Percentiles rank a stretch among this genome's conserved stretches.
Evolutionary conservation across 352 stramenopile genomes (phyloP).

Genomic region (Blastocystis sp.): DNA sequence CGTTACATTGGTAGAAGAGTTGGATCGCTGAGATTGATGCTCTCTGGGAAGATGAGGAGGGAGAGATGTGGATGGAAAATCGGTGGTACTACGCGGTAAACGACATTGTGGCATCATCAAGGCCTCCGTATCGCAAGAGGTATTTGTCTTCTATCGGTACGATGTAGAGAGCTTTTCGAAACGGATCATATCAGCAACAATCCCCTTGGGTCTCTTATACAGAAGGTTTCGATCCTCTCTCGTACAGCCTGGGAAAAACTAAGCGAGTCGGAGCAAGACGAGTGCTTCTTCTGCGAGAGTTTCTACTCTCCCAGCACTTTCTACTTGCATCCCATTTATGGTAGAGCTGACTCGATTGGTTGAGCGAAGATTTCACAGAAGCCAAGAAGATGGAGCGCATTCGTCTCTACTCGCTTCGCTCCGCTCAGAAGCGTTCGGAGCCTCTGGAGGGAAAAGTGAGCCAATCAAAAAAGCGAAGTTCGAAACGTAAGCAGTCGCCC

Average conservation of each 20-base stretch:
- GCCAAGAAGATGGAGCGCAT: constrained; percentile 29
- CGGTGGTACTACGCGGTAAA: constrained; percentile 30
- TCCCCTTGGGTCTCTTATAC: background rate
- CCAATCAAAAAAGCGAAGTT: background rate
- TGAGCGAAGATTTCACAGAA: background rate
- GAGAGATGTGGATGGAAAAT: constrained; percentile 31
- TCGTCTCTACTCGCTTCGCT: background rate
- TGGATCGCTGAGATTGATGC: constrained; percentile 42
- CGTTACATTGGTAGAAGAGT: background rate
- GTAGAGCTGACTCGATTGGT: background rate
- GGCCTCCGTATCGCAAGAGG: constrained; percentile 43
- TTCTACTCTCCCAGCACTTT: constrained; percentile 18
- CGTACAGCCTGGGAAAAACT: background rate
- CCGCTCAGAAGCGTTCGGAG: background rate
- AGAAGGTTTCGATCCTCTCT: background rate
- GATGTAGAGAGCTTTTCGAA: constrained; percentile 21
- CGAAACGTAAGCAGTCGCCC: background rate
- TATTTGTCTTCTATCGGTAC: background rate
- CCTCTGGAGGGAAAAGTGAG: background rate
- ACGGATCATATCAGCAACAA: constrained; percentile 49
- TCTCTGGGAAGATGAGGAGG: constrained; percentile 37
- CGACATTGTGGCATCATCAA: background rate
- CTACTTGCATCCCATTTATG: constrained; percentile 33
- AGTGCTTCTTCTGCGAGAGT: constrained; percentile 21
- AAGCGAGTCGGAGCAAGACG: background rate